Evolutionary conservation across 352 stramenopile species (phyloP), one percentile per base, ranked within the genome.

Genomic region (Bremia lactucae): DNA sequence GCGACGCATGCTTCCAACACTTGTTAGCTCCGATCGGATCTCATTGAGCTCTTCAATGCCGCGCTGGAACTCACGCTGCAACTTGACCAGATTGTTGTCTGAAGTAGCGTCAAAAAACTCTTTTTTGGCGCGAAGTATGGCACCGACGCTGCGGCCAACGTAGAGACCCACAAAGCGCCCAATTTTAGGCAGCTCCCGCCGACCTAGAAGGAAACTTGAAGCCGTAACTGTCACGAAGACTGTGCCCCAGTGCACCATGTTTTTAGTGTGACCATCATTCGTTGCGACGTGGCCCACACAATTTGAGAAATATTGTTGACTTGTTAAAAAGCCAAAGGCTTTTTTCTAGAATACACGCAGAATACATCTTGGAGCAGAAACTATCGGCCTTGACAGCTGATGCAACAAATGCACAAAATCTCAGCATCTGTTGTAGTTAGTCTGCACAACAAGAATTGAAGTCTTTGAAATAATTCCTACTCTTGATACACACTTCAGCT

Each of bases 51-150:
- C 76, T 8, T 80, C 69, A 19, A 88, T 77, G 10, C 76, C 76
- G 10, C 71, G 68, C 53, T 88, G 76, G 39, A 88, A 80, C 39
- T 88, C 70, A 31, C 68, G 58, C 67, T 88, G 76, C 18, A 88
- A 48, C 60, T 83, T 83, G 51, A 88, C 69, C 4, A 88, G 66
- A 25, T 88, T 68, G 36, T 76, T 83, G 67, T 86, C 69, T 29
- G 76, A 82, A 1, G 76, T 88, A 16, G 72, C 76, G 56, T 88
- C 71, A 37, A 86, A 88, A 52, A 86, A 88, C 59, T 88, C 72
- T 34, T 85, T 78, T 54, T 88, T 88, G 24, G 76, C 76, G 35
- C 76, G 76, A 20, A 88, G 42, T 31, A 86, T 74, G 6, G 76
- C 76, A 19, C 76, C 76, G 6, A 88, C 62, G 0, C 64, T 72